phyloP scores from a whole-genome alignment of 148 eudicot genomes.

The Talinum fruticosum region DNA sequence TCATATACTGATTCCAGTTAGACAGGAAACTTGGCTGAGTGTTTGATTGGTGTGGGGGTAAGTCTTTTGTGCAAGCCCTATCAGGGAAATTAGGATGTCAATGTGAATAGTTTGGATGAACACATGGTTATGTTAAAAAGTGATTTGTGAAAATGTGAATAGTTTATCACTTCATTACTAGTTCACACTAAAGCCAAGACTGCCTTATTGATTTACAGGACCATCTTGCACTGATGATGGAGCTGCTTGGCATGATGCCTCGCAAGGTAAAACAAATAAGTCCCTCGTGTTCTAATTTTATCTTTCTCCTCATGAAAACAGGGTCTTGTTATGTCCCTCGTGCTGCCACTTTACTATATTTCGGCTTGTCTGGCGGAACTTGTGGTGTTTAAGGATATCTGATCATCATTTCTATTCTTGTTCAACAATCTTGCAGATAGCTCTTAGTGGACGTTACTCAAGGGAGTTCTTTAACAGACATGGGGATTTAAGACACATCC shows the following conservation, averaged over 20 bases:
- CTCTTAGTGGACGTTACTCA: slow-evolving; percentile 72
- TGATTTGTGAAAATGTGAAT: not conserved
- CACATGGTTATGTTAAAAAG: not conserved
- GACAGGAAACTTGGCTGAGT: not conserved
- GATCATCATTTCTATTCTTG: not conserved
- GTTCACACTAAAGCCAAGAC: slow-evolving; percentile 6
- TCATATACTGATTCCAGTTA: too few relatives aligned
- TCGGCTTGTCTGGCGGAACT: not conserved
- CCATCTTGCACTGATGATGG: slow-evolving; percentile 98
- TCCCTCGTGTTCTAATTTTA: not conserved
- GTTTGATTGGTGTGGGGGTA: not conserved
- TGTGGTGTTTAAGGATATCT: not conserved
- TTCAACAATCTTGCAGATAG: slow-evolving; percentile 47
- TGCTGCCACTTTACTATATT: not conserved
- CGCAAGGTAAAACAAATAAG: slow-evolving; percentile 56
- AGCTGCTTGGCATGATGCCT: slow-evolving; percentile 92
- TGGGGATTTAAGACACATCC: slow-evolving; percentile 80
- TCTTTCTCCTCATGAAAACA: not conserved
- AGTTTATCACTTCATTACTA: slow-evolving; percentile 1
- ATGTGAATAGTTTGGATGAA: slow-evolving; percentile 1
- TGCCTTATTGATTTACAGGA: slow-evolving; percentile 45
- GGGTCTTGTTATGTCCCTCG: not conserved
- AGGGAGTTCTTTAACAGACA: slow-evolving; percentile 75
- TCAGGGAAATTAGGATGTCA: not conserved
- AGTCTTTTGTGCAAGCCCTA: not conserved